phyloP scores from a whole-genome alignment of 441 rosid genomes.

The Croton setiger region DNA sequence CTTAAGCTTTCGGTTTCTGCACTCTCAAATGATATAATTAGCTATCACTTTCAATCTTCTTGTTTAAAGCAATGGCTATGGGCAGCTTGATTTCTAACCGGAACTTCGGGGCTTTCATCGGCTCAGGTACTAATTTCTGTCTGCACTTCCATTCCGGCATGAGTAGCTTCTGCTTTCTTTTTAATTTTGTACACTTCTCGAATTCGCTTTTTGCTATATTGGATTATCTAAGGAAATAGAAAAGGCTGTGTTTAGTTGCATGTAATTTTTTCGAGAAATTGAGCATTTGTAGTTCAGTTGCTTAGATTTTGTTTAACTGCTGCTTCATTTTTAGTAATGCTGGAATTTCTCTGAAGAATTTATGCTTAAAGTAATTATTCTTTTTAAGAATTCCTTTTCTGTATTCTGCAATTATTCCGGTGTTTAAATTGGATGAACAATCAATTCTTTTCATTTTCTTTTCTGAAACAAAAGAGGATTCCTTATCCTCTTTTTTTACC shows the following conservation, averaged over 20 bases:
- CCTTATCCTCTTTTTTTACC: background rate
- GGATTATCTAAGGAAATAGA: constrained; percentile 4
- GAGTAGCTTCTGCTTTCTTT: background rate
- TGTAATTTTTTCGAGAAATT: background rate
- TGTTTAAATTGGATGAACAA: background rate
- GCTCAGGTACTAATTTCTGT: constrained; percentile 50
- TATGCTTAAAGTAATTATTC: background rate
- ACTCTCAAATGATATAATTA: constrained; percentile 28
- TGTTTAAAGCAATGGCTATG: constrained; percentile 52
- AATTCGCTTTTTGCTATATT: background rate
- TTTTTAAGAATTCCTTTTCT: background rate
- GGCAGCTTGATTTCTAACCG: constrained; percentile 74
- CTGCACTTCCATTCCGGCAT: background rate
- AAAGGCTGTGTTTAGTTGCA: background rate
- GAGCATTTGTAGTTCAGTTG: background rate
- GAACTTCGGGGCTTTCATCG: constrained; percentile 51
- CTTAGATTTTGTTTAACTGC: background rate
- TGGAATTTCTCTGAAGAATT: background rate
- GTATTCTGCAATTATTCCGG: background rate
- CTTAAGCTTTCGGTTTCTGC: constrained; percentile 20
- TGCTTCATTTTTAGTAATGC: background rate
- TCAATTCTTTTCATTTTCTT: background rate
- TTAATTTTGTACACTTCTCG: background rate
- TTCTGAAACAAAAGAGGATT: background rate
- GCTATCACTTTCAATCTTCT: constrained; percentile 16